phyloP scores from a whole-genome alignment of 2,329 filamentous ascomycete species.

The Alternaria ventricosa region DNA sequence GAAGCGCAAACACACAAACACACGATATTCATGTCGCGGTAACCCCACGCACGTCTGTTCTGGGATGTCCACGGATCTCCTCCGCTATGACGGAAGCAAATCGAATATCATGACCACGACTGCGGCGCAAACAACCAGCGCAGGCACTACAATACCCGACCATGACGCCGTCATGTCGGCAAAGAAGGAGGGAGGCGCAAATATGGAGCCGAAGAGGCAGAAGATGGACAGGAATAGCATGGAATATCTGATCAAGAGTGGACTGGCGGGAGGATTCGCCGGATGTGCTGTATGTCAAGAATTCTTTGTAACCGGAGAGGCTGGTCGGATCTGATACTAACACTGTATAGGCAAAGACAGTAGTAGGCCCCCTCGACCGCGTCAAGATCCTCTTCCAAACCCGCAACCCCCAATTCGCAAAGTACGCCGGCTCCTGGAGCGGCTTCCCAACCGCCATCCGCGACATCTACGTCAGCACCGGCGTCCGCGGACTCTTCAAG shows the following conservation, averaged over 20 bases:
- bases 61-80: slow-evolving; percentile 49
- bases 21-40: slow-evolving; percentile 30
- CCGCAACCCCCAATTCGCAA: slow-evolving; percentile 89
- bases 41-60: slow-evolving; percentile 16
- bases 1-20: slow-evolving; percentile 1
- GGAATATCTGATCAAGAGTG: slow-evolving; percentile 84
- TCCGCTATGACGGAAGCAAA: slow-evolving; percentile 46
- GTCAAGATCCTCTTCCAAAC: slow-evolving; percentile 99
- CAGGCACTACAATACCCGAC: slow-evolving; percentile 48
- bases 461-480: slow-evolving; percentile 81
- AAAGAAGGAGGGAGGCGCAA: slow-evolving; percentile 14
- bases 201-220: slow-evolving; percentile 10
- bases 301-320: neutral
- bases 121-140: slow-evolving; percentile 29
- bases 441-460: slow-evolving; percentile 82
- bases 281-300: slow-evolving; percentile 78
- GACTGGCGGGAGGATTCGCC: slow-evolving; percentile 85
- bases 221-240: slow-evolving; percentile 73
- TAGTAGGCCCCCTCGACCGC: slow-evolving; percentile 93
- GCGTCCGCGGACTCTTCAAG: slow-evolving; percentile 79
- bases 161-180: slow-evolving; percentile 59
- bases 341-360: slow-evolving; percentile 78
- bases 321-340: slow-evolving; percentile 8
- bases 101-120: slow-evolving; percentile 43
- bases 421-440: slow-evolving; percentile 88